Conservation (phyloP, 2,329 filamentous ascomycete genomes). For the Botrytis fragariae region DNA sequence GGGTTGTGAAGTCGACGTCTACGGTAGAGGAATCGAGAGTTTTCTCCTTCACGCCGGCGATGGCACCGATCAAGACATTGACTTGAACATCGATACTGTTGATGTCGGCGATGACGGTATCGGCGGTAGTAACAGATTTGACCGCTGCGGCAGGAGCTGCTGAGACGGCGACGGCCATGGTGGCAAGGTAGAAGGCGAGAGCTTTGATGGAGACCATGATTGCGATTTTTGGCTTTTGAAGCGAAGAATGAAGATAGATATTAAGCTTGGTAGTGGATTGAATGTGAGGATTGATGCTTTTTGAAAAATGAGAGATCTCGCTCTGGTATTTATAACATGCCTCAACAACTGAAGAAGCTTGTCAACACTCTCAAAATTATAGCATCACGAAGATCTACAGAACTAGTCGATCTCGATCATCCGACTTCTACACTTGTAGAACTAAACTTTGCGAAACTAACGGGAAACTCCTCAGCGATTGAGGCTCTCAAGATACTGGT, state of each 20-base stretch:
- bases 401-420: background rate
- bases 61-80: background rate
- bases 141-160: background rate
- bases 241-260: background rate
- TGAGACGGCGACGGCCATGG: background rate
- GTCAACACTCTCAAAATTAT: background rate
- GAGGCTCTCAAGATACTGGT: background rate
- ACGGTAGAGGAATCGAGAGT: background rate
- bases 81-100: background rate
- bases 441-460: too few relatives aligned
- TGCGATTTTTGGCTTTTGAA: background rate
- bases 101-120: constrained; percentile 3
- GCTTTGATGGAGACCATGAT: constrained; percentile 3
- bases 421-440: background rate
- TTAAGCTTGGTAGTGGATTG: background rate
- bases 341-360: background rate
- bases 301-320: background rate
- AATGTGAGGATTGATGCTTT: background rate
- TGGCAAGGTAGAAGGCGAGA: background rate
- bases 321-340: background rate
- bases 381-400: background rate
- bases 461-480: background rate
- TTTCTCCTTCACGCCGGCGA: background rate
- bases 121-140: background rate
- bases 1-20: background rate